phyloP scores from a whole-genome alignment of 2,329 filamentous ascomycete genomes.

The Tetracladium maxilliforme region DNA sequence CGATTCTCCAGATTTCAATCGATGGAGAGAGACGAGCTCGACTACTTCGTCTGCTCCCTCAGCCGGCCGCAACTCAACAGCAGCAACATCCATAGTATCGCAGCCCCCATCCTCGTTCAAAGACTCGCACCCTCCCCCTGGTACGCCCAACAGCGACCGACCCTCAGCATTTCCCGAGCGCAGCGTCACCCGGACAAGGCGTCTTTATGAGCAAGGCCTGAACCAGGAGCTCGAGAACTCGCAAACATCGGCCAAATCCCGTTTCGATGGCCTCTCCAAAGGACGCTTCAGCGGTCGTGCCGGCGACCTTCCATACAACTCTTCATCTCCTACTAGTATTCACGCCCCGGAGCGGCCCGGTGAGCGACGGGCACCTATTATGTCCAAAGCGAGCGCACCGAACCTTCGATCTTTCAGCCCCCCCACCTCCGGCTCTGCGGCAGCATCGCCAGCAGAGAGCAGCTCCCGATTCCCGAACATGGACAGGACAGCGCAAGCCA shows the following conservation, averaged over 20 bases:
- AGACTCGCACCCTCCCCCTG: slow-evolving; percentile 28
- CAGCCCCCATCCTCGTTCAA: slow-evolving; percentile 40
- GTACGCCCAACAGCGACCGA: slow-evolving; percentile 18
- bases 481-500: slow-evolving; percentile 15
- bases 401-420: slow-evolving; percentile 48
- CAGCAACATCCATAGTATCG: slow-evolving; percentile 78
- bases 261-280: slow-evolving; percentile 64
- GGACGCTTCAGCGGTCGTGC: slow-evolving; percentile 35
- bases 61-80: slow-evolving; percentile 63
- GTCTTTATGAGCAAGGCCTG: slow-evolving; percentile 72
- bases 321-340: slow-evolving; percentile 32
- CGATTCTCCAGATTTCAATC: slow-evolving; percentile 51
- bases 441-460: slow-evolving; percentile 21
- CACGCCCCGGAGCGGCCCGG: no score
- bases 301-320: slow-evolving; percentile 31
- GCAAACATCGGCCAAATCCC: slow-evolving; percentile 60
- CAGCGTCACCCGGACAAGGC: slow-evolving; percentile 55
- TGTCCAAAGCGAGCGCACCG: slow-evolving; percentile 54
- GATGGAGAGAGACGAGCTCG: slow-evolving; percentile 74
- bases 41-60: slow-evolving; percentile 60
- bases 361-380: no score
- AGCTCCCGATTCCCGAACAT: slow-evolving; percentile 18
- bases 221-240: slow-evolving; percentile 70
- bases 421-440: slow-evolving; percentile 20
- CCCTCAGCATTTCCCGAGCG: no score